phyloP scores from a whole-genome alignment of 2,329 filamentous ascomycete genomes.

The Cucurbitaria berberidis region DNA sequence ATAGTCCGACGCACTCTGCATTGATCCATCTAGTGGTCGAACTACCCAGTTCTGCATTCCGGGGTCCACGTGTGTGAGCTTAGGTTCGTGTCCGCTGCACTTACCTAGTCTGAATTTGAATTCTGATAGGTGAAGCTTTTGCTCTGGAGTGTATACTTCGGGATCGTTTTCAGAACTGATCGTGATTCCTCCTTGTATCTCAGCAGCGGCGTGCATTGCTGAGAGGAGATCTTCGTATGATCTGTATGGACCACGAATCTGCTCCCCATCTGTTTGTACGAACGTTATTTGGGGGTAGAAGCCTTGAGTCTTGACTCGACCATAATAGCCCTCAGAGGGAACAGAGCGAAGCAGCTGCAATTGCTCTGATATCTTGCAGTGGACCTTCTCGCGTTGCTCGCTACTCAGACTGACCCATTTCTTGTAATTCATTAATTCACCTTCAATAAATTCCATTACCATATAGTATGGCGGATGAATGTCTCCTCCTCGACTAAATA shows the following conservation, averaged over 20 bases:
- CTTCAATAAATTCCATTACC: conserved; percentile 1
- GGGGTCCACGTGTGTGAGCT: no score
- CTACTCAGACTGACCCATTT: background rate
- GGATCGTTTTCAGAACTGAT: no score
- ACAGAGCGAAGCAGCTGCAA: background rate
- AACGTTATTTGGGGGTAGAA: background rate
- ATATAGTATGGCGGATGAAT: background rate
- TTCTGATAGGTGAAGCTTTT: no score
- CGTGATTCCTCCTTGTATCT: no score
- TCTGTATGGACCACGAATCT: background rate
- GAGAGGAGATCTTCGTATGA: background rate
- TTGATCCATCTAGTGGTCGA: no score
- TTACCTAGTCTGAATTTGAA: no score
- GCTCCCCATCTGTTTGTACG: no score
- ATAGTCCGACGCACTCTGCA: no score
- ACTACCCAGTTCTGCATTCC: no score
- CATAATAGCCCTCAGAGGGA: conserved; percentile 4
- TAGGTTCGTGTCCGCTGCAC: no score
- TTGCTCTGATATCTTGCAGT: background rate
- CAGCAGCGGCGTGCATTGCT: background rate
- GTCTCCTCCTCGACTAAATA: background rate
- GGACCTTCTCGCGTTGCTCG: background rate
- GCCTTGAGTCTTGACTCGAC: background rate
- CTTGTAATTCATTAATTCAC: background rate
- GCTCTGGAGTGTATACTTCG: no score